Evolutionary conservation across 768 basidiomycete species (phyloP), one percentile per base, ranked within the genome.

Genomic region (Pulveroboletus sp.): DNA sequence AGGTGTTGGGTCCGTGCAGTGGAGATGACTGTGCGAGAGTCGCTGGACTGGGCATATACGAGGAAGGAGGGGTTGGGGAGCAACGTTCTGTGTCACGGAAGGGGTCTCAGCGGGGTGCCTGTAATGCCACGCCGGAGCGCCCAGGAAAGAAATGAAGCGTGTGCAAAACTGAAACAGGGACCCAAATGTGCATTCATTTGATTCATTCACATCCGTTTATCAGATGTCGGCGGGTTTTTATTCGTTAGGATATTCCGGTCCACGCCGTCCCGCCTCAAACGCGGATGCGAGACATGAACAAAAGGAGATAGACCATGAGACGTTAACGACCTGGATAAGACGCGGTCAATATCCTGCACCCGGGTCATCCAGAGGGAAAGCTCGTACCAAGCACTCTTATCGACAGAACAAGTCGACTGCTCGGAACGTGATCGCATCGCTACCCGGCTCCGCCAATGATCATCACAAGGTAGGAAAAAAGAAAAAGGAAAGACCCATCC

Each of bases 351-450:
- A 16, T 1, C n/a, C 45, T 36, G 33, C 24, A n/a, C 21, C 20
- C 40, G 34, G 16, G 42, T 21, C 33, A 37, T 44, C 14, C 33
- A 44, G 20, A 27, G 31, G 21, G 23, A 33, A 27, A 17, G 21
- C 34, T 55, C 62, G 5, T 51, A 62, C 61, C 59, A 47, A 45
- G 40, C 32, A 46, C 19, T 40, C 21, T 39, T 34, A 21, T 37
- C 17, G 39, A 24, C n/a, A 13, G 31, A 47, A 25, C 40, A 36
- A 16, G 32, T 29, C 10, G 35, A 38, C 43, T 21, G 40, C 34
- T 19, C 25, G 25, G 29, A 43, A 34, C 20, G 14, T 25, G 25
- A 36, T 39, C 32, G 21, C 17, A 37, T 45, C 48, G 33, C 35
- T 24, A 41, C 35, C 41, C 16, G 10, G 14, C 40, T 45, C 36